phyloP scores from a whole-genome alignment of 768 basidiomycete genomes.

The Pleurotus salmoneostramineus region DNA sequence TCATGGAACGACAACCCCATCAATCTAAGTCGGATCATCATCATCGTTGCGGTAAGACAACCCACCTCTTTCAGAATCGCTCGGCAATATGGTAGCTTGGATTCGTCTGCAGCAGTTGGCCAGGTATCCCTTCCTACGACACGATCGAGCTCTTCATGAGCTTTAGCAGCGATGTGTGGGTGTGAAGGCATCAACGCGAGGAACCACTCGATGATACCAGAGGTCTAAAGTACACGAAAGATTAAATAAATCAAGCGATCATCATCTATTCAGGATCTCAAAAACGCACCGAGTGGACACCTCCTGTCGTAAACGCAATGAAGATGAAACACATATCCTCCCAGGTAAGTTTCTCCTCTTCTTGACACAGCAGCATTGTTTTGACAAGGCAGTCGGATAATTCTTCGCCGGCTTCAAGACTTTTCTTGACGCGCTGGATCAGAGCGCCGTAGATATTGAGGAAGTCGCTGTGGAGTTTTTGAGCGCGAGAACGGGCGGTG shows the following conservation, averaged over 20 bases:
- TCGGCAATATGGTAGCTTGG: constrained; percentile 19
- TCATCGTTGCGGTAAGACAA: not conserved
- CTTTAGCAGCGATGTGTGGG: constrained; percentile 24
- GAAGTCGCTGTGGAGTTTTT: constrained; percentile 18
- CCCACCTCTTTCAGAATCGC: constrained; percentile 23
- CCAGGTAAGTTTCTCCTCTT: constrained; percentile 24
- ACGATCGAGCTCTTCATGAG: constrained; percentile 30
- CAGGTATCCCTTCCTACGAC: constrained; percentile 26
- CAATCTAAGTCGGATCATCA: not conserved
- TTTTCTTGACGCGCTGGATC: constrained; percentile 21
- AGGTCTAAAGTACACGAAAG: constrained; percentile 17
- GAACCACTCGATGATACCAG: constrained; percentile 30
- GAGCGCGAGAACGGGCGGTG: constrained; percentile 12
- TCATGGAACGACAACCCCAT: not conserved
- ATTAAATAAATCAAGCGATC: not conserved
- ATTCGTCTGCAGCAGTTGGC: constrained; percentile 20
- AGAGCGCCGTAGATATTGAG: constrained; percentile 26
- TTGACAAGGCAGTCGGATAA: constrained; percentile 31
- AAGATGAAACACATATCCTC: constrained; percentile 29
- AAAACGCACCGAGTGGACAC: constrained; percentile 26
- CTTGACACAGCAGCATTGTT: constrained; percentile 21
- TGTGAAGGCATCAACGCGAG: constrained; percentile 23
- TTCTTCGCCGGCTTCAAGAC: constrained; percentile 23
- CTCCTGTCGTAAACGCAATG: constrained; percentile 27
- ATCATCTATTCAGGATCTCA: not conserved